A percentile compares a stretch with the other conserved stretches of the same genome.
phyloP scores from a whole-genome alignment of 139 green algal species.

The Spirogloea muscicola region DNA sequence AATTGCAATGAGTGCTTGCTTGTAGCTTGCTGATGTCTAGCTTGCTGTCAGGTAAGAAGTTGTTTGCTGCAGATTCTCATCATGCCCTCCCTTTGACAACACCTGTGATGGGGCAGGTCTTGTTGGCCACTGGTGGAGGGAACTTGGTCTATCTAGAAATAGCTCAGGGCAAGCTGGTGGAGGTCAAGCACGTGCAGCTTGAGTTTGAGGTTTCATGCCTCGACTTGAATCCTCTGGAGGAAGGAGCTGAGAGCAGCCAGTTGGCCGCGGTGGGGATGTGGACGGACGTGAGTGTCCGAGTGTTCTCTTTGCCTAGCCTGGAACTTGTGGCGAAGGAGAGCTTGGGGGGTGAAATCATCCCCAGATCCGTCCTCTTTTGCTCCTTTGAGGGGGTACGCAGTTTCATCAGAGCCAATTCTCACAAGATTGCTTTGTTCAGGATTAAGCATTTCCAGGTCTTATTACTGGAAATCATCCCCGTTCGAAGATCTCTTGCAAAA shows the following conservation, averaged over 20 bases:
- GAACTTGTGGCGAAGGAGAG: conserved; percentile 37
- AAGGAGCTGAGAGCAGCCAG: neutral
- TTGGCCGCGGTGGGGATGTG: conserved; percentile 69
- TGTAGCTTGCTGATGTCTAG: too few relatives aligned
- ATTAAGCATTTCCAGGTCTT: neutral
- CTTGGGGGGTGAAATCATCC: conserved; percentile 74
- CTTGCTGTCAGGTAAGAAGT: too few relatives aligned
- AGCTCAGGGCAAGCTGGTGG: conserved; percentile 46
- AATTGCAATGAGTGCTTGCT: too few relatives aligned
- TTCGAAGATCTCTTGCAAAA: too few relatives aligned
- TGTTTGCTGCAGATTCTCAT: too few relatives aligned
- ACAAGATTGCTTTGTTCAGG: neutral
- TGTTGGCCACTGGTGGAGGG: conserved; percentile 69
- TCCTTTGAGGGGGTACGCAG: conserved; percentile 66
- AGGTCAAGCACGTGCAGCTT: conserved; percentile 57
- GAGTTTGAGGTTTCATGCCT: conserved; percentile 83
- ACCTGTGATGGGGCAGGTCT: conserved; percentile 59
- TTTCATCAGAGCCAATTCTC: neutral
- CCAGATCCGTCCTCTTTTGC: conserved; percentile 73
- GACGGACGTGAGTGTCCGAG: conserved; percentile 48
- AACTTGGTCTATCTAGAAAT: conserved; percentile 72
- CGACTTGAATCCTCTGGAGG: conserved; percentile 70
- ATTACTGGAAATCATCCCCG: too few relatives aligned
- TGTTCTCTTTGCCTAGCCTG: conserved; percentile 59
- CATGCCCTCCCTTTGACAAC: too few relatives aligned